These are phyloP conservation scores for Eucalyptus brandiana DNA, from an alignment of 345 rosid species.

Conservation along the genomic window DNA sequence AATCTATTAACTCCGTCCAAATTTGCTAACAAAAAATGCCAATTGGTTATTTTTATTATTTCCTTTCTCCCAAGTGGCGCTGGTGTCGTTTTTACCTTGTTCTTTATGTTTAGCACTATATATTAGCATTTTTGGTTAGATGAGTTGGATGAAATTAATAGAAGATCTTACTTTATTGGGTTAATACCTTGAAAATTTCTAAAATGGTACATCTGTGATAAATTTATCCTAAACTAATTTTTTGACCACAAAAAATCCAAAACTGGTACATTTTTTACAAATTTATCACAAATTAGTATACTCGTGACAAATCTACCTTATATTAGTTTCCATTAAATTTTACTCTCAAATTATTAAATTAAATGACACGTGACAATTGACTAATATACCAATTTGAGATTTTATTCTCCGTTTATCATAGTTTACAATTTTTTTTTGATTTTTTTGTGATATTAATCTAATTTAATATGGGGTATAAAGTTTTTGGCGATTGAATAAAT, in stretches of 20 bases:
- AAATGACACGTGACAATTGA: too few relatives aligned
- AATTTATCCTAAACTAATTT: too few relatives aligned
- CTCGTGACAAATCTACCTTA: rapidly evolving
- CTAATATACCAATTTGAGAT: rapidly evolving
- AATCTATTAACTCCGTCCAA: too few relatives aligned
- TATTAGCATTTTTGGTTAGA: too few relatives aligned
- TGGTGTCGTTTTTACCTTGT: rapidly evolving
- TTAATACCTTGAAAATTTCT: rapidly evolving
- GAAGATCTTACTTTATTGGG: too few relatives aligned
- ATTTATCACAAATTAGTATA: rapidly evolving
- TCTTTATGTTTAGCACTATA: too few relatives aligned
- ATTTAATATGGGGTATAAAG: rapidly evolving
- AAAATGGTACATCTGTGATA: rapidly evolving
- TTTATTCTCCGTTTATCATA: rapidly evolving
- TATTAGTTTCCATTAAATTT: rapidly evolving
- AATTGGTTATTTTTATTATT: too few relatives aligned
- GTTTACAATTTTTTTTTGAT: too few relatives aligned
- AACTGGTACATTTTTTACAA: too few relatives aligned
- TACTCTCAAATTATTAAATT: rapidly evolving
- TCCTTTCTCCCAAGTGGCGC: too few relatives aligned
- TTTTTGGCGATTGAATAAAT: rapidly evolving
- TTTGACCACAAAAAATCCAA: rapidly evolving
- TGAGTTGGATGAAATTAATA: too few relatives aligned
- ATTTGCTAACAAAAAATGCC: too few relatives aligned
- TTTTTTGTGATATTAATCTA: rapidly evolving